Percentiles rank a stretch among this genome's conserved stretches.
phyloP scores from a whole-genome alignment of 2,329 filamentous ascomycete species.

The Scolecobasidium constrictum region DNA sequence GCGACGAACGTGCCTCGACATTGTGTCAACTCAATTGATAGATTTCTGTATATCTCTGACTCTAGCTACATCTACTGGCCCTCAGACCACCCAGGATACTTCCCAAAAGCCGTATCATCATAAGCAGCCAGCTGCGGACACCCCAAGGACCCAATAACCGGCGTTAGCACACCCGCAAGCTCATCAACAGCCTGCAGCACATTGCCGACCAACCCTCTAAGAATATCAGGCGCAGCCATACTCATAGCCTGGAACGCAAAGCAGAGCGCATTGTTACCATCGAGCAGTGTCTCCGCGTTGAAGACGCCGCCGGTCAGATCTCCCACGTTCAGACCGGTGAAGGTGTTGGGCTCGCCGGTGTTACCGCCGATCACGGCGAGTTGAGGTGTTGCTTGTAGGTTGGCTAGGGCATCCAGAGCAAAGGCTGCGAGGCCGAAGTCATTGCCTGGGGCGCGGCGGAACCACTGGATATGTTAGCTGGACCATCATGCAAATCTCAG shows the following conservation, averaged over 20 bases:
- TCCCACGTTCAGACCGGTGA: conserved; percentile 22
- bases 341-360: conserved; percentile 22
- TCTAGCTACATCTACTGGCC: too few species aligned
- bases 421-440: conserved; percentile 23
- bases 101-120: background rate
- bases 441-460: conserved; percentile 19
- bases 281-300: conserved; percentile 28
- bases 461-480: conserved; percentile 17
- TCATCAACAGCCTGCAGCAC: conserved; percentile 11
- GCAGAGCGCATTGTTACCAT: conserved; percentile 39
- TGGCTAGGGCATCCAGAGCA: conserved; percentile 16
- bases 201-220: conserved; percentile 26
- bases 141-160: background rate
- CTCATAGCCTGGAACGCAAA: conserved; percentile 31
- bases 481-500: conserved; percentile 5
- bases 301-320: conserved; percentile 31
- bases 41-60: too few species aligned
- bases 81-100: conserved; percentile 2
- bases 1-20: too few species aligned
- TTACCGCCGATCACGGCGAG: conserved; percentile 26
- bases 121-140: background rate
- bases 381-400: conserved; percentile 18
- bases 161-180: background rate
- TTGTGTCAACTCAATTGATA: too few species aligned
- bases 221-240: conserved; percentile 31